Base-by-base conservation (phyloP, 192 early-diverging fungal species). In the Rhizophagus sp. region DNA sequence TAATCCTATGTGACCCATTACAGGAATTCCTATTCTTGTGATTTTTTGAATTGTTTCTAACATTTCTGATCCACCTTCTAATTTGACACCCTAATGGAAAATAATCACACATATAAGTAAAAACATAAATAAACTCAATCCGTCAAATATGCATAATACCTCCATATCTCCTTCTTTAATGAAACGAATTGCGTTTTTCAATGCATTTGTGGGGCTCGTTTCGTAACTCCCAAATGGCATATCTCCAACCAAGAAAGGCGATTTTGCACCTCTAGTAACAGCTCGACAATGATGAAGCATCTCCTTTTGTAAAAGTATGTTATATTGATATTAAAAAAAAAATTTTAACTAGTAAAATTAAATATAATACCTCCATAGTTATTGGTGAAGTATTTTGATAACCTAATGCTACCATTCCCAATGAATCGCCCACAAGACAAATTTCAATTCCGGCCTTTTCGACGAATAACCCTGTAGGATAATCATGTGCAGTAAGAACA, bases 401-500 rank as follows among this genome's bases (percentile, higher is more conserved):
- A 8, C 98, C 98, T 63, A 99, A 85, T 8, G 95, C 92, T 0
- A 99, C 98, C 98, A 99, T 99, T 15, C 96, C 98, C 69, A 98
- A 85, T 2, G 94, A 96, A 84, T 98, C 98, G 24, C 98, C 98
- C 4, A 99, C 96, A 11, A 99, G 89, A 73, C 88, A 88, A 81
- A 95, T 90, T 79, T 99, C 98, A 76, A 97, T 89, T 19, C 92
- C 94, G 0, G 94, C 88, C 50, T 91, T 88, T 72, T 98, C 97
- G 69, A 89, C 92, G 24, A 96, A 89, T 34, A 95, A 83, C 2
- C 92, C 93, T 17, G 95, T 94, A 50, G 98, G 96, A 79, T 98
- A 99, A 86, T 99, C 97, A 80, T 97, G 92, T 5, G 98, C 98
- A 1, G 98, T 99, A 92, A 98, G 94, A 84, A 98, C 89, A 0